Conservation (phyloP, 1,284 basidiomycete genomes). For the Moesziomyces parantarcticus region DNA sequence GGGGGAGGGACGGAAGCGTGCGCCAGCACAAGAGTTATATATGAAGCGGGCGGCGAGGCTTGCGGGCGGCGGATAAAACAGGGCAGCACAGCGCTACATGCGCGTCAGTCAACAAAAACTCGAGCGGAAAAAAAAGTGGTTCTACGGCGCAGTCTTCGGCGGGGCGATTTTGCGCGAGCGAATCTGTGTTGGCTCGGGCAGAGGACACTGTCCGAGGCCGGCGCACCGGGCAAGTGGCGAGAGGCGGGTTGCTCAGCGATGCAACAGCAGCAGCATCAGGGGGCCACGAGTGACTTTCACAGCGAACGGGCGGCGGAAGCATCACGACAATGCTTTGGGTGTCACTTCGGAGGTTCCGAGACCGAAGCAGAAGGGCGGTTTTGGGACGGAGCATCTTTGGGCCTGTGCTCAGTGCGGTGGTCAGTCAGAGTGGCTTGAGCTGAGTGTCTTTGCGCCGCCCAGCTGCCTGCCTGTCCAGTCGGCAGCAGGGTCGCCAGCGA, state of each 20-base stretch:
- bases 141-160: neutral
- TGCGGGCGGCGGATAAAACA: neutral
- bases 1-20: neutral
- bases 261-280: no score
- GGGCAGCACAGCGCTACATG: neutral
- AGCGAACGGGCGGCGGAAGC: neutral
- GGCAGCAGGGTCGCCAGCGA: neutral
- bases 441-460: neutral
- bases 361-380: neutral
- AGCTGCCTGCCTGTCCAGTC: no score
- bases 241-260: neutral
- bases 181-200: neutral
- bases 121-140: neutral
- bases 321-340: neutral
- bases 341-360: neutral
- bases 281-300: neutral
- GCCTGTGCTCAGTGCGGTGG: neutral
- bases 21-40: neutral
- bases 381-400: neutral
- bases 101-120: neutral
- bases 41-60: neutral
- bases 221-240: neutral
- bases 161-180: neutral
- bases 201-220: neutral
- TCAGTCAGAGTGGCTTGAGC: neutral